Conservation (phyloP, 108 stramenopile species). For the Discostella stelligeroides region DNA sequence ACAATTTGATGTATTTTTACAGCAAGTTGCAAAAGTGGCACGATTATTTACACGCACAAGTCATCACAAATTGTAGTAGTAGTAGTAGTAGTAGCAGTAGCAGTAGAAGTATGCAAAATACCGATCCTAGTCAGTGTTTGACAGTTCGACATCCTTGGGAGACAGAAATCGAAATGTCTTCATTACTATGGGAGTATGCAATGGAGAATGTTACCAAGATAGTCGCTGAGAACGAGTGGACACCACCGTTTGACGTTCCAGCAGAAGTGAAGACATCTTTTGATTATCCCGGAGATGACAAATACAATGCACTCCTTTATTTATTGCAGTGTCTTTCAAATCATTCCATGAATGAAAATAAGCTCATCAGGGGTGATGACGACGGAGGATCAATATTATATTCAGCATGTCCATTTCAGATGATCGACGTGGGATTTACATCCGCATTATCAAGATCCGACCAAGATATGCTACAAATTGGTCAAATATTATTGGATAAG, state of each 20-base stretch:
- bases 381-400: not conserved
- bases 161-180: constrained; percentile 44
- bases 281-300: constrained; percentile 49
- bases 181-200: constrained; percentile 39
- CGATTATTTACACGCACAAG: constrained; percentile 27
- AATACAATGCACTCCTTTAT: constrained; percentile 50
- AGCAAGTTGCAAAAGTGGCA: constrained; percentile 38
- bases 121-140: constrained; percentile 18
- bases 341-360: constrained; percentile 4
- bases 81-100: too few species aligned
- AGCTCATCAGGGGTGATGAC: constrained; percentile 3
- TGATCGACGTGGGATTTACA: constrained; percentile 60
- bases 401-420: constrained; percentile 46
- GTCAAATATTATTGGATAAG: constrained; percentile 43
- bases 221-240: constrained; percentile 30
- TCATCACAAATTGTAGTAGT: constrained; percentile 17
- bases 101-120: not conserved
- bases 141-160: constrained; percentile 59
- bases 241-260: constrained; percentile 34
- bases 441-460: constrained; percentile 55
- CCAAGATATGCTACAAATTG: constrained; percentile 41
- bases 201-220: constrained; percentile 31
- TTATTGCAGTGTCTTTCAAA: constrained; percentile 45
- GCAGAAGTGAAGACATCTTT: constrained; percentile 39
- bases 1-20: constrained; percentile 26